Evolutionary conservation across 768 basidiomycete species (phyloP), one percentile per base, ranked within the genome.

Genomic region (Agaricus sinodeliciosus): DNA sequence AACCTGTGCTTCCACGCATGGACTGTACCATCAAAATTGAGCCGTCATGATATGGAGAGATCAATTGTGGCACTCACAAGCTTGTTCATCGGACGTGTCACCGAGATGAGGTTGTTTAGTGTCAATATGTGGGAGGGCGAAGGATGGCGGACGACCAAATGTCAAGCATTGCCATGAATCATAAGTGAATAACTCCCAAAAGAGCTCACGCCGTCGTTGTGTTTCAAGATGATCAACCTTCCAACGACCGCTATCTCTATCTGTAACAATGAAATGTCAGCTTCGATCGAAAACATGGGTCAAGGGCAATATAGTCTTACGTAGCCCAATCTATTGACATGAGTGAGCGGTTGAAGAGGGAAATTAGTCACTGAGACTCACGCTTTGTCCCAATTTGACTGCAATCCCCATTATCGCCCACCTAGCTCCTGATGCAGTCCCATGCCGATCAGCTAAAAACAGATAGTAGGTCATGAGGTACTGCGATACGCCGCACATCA

Each of bases 1-100:
- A 84, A 85, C 26, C 80, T 75, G 58, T 86, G 82, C 65, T 86
- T 86, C 84, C 84, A 86, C 18, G 78, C 72, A 55, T 83, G 75
- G 64, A 77, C 84, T 85, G 52, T 31, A 11, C 31, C 19, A 43
- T 28, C 22, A 35, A 50, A 48, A 36, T 40, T 44, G 31, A 55
- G 34, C 48, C 37, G 46, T 13, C 9, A 26, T 39, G 3, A 16
- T 40, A 16, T 27, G 35, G 19, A 12, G 49, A 34, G 5, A 43
- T 9, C 41, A 27, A 46, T 31, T 43, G 11, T 31, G 31, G 48
- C 45, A 74, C 79, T 58, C 61, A 87, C 84, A 87, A 51, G 75
- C 73, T 50, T 78, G 74, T 54, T 85, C 82, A 57, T 81, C 79
- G 12, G 72, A 64, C 9, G 65, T 54, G 52, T 82, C 78, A 26